Evolutionary conservation across 441 rosid genomes (phyloP).

Genomic region (Adansonia rubrostipa): DNA sequence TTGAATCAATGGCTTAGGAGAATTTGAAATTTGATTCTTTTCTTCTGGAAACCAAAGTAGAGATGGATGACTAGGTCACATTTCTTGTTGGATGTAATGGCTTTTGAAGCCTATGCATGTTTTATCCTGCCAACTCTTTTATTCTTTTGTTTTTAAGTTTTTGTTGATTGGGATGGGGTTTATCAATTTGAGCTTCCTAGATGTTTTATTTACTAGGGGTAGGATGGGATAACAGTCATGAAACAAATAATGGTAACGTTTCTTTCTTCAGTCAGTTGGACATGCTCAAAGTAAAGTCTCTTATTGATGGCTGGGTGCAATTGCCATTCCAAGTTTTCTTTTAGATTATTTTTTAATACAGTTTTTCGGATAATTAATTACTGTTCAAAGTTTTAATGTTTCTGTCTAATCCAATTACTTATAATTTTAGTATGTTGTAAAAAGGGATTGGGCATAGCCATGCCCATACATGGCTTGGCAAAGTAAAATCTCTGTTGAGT

Average conservation of each 20-base stretch:
- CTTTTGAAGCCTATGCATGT: background rate
- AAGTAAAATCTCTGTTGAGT: constrained; percentile 4
- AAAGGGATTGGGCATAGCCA: background rate
- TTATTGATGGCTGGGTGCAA: background rate
- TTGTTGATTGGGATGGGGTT: background rate
- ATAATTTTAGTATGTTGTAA: background rate
- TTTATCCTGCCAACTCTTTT: background rate
- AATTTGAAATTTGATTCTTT: constrained; percentile 1
- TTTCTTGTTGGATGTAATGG: constrained; percentile 14
- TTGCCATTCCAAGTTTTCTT: no score
- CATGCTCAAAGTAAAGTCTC: background rate
- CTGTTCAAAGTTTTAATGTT: constrained; percentile 6
- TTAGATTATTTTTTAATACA: no score
- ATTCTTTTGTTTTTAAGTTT: background rate
- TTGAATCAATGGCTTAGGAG: background rate
- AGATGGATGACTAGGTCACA: constrained; percentile 17
- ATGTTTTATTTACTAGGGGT: constrained; percentile 5
- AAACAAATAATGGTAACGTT: background rate
- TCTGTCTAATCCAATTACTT: background rate
- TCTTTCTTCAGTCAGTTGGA: constrained; percentile 7
- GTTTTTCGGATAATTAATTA: background rate
- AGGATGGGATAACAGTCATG: constrained; percentile 11
- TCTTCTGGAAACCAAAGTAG: constrained; percentile 6
- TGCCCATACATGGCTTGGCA: background rate
- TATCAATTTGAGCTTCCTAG: background rate